Conservation (phyloP, 306 rosid genomes). For the Begonia masoniana region DNA sequence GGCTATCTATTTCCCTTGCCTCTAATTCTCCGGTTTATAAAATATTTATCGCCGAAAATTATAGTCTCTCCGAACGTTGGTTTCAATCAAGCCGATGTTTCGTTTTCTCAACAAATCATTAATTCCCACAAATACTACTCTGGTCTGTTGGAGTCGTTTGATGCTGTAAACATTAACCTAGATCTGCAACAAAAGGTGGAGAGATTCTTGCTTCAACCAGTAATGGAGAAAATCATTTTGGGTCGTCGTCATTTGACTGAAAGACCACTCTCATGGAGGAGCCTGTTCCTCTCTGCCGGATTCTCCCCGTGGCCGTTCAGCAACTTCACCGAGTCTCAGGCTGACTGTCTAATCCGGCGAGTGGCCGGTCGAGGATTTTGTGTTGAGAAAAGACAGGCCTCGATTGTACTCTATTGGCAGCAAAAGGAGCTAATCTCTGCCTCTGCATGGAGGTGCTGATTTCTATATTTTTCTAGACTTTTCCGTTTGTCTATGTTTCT, state of each 20-base stretch:
- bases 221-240: slow-evolving; percentile 47
- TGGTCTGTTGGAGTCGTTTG: slow-evolving; percentile 57
- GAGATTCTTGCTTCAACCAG: slow-evolving; percentile 57
- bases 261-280: slow-evolving; percentile 45
- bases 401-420: slow-evolving; percentile 75
- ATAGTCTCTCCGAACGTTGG: slow-evolving; percentile 59
- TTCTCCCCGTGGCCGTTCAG: slow-evolving; percentile 67
- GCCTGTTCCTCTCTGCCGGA: slow-evolving; percentile 45
- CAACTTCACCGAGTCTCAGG: slow-evolving; percentile 80
- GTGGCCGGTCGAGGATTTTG: slow-evolving; percentile 61
- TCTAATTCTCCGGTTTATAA: slow-evolving; percentile 50
- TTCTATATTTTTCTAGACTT: slow-evolving; percentile 23
- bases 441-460: slow-evolving; percentile 73
- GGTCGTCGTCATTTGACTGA: slow-evolving; percentile 32
- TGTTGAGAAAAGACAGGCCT: slow-evolving; percentile 59
- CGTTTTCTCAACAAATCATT: slow-evolving; percentile 49
- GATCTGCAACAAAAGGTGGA: slow-evolving; percentile 68
- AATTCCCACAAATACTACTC: slow-evolving; percentile 44
- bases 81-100: slow-evolving; percentile 42
- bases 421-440: slow-evolving; percentile 59
- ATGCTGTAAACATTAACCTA: slow-evolving; percentile 47
- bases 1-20: slow-evolving; percentile 31
- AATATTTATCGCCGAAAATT: slow-evolving; percentile 62
- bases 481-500: slow-evolving; percentile 18
- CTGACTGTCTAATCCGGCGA: slow-evolving; percentile 80